These are phyloP conservation scores for Kazachstania psychrophila DNA, from an alignment of 805 yeast genomes.

Conservation along the genomic window DNA sequence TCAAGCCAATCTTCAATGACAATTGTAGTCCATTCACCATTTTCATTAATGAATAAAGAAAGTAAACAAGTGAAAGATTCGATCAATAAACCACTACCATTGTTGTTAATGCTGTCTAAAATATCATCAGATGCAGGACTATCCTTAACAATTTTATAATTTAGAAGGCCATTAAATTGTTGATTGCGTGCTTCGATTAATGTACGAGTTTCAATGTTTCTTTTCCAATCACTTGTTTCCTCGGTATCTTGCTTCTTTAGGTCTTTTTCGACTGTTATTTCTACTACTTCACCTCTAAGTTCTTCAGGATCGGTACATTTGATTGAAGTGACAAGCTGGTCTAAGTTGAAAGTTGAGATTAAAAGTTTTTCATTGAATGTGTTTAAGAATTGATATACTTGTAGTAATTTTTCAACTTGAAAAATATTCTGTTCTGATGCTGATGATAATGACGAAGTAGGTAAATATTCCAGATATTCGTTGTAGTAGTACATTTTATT, in stretches of 20 bases:
- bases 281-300: conserved; percentile 22
- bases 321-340: conserved; percentile 23
- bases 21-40: conserved; percentile 27
- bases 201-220: conserved; percentile 15
- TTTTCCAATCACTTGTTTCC: conserved; percentile 17
- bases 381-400: conserved; percentile 25
- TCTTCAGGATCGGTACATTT: conserved; percentile 25
- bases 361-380: conserved; percentile 22
- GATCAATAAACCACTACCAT: conserved; percentile 20
- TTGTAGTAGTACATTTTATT: conserved; percentile 16
- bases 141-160: conserved; percentile 13
- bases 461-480: conserved; percentile 16
- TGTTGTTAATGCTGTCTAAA: conserved; percentile 18
- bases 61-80: conserved; percentile 25
- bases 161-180: conserved; percentile 5
- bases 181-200: conserved; percentile 9
- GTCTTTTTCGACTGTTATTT: conserved; percentile 5
- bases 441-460: background rate
- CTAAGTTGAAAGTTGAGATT: conserved; percentile 22
- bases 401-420: conserved; percentile 20
- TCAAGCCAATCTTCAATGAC: conserved; percentile 28
- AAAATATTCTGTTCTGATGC: background rate
- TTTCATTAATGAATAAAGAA: conserved; percentile 26
- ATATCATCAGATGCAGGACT: conserved; percentile 20
- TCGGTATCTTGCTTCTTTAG: background rate